A percentile compares a stretch with the other conserved stretches of the same genome.
Conservation (phyloP, 768 basidiomycete species). For the Hygrocybe punicea region DNA sequence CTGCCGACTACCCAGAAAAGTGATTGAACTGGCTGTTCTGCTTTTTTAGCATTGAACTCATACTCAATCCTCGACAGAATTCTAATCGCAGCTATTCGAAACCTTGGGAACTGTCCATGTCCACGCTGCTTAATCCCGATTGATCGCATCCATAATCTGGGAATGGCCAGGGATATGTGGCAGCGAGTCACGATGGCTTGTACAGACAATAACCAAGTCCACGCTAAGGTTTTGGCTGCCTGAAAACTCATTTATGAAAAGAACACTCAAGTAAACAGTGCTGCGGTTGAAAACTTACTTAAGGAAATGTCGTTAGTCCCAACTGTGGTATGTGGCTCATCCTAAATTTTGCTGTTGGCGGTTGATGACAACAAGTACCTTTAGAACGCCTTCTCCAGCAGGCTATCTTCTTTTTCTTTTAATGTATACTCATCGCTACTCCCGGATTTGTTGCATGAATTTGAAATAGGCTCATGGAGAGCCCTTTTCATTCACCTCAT, state of each 20-base stretch:
- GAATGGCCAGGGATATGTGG: constrained; percentile 17
- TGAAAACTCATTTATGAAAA: constrained; percentile 4
- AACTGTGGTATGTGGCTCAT: background rate
- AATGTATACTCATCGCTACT: constrained; percentile 27
- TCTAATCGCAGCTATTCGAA: constrained; percentile 19
- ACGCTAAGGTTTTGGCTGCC: background rate
- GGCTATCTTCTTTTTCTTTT: constrained; percentile 16
- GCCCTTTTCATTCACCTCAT: constrained; percentile 16
- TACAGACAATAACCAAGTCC: background rate
- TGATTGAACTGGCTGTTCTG: constrained; percentile 11
- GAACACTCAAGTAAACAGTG: background rate
- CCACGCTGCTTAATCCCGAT: constrained; percentile 27
- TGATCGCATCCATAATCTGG: constrained; percentile 25
- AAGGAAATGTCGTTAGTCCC: constrained; percentile 1
- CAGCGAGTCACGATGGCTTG: constrained; percentile 5
- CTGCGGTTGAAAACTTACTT: background rate
- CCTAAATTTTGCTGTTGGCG: no score
- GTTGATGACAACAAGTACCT: background rate
- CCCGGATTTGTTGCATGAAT: constrained; percentile 35
- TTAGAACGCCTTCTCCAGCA: constrained; percentile 9
- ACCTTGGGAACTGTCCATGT: constrained; percentile 24
- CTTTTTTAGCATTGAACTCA: constrained; percentile 1
- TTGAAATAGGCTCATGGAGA: background rate
- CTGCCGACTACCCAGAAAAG: constrained; percentile 41
- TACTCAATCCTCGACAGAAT: constrained; percentile 11